These are phyloP conservation scores for Thermothielavioides terrestris DNA, from an alignment of 495 filamentous ascomycete genomes.

Conservation along the genomic window DNA sequence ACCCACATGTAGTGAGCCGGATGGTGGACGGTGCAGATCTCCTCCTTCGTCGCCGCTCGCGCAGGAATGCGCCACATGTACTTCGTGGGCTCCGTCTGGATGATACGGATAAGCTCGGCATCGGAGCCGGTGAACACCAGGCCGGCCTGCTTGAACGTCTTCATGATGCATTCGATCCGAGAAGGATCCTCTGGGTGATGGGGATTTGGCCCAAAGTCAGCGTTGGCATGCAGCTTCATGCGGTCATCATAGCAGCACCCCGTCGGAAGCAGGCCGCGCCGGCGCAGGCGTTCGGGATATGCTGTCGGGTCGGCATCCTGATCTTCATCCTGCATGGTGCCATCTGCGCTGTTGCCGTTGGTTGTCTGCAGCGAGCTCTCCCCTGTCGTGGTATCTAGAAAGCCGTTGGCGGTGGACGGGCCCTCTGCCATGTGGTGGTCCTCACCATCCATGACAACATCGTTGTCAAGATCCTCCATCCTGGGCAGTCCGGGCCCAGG, in stretches of 20 bases:
- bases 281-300: slow-evolving; percentile 16
- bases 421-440: slow-evolving; percentile 30
- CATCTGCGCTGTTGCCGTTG: slow-evolving; percentile 23
- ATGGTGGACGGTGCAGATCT: slow-evolving; percentile 71
- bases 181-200: slow-evolving; percentile 91
- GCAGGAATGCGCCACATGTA: slow-evolving; percentile 70
- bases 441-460: slow-evolving; percentile 32
- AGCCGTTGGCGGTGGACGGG: slow-evolving; percentile 29
- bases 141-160: slow-evolving; percentile 67
- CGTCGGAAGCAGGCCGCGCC: slow-evolving; percentile 46
- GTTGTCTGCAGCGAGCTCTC: slow-evolving; percentile 15
- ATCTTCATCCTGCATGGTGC: slow-evolving; percentile 13
- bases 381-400: slow-evolving; percentile 15
- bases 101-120: slow-evolving; percentile 34
- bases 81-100: slow-evolving; percentile 41
- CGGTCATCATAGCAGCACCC: slow-evolving; percentile 83
- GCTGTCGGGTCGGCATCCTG: slow-evolving; percentile 15
- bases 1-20: slow-evolving; percentile 71
- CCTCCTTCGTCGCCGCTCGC: slow-evolving; percentile 62
- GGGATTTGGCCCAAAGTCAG: slow-evolving; percentile 55
- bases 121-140: slow-evolving; percentile 52
- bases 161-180: slow-evolving; percentile 82
- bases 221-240: slow-evolving; percentile 87
- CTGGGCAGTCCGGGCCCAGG: slow-evolving; percentile 2
- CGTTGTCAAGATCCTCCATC: slow-evolving; percentile 28